Conservation (phyloP, 139 green algal genomes). For the Closterium sp. region DNA sequence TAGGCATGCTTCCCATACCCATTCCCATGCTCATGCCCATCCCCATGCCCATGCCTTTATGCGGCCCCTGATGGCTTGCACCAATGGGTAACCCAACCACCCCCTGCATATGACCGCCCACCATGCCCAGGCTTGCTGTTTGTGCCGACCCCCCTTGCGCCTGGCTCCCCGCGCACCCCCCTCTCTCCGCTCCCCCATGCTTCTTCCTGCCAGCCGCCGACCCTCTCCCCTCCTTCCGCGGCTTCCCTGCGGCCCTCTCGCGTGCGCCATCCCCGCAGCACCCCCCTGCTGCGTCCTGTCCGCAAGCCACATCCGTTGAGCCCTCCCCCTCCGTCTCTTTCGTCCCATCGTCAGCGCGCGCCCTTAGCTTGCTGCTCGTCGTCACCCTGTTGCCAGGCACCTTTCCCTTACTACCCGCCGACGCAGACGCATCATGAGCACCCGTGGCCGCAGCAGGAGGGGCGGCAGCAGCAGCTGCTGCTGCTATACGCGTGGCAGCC, state of each 20-base stretch:
- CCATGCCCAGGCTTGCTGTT: too few relatives aligned
- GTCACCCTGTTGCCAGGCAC: not conserved
- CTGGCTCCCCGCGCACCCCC: not conserved
- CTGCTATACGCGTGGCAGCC: not conserved
- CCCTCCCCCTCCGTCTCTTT: not conserved
- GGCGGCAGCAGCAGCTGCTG: too few relatives aligned
- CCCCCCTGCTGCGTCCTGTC: not conserved
- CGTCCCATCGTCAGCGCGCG: not conserved
- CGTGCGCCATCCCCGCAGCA: not conserved
- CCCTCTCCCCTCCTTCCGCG: not conserved
- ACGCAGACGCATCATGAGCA: too few relatives aligned
- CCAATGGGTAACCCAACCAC: not conserved
- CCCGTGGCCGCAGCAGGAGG: too few relatives aligned
- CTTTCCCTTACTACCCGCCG: not conserved
- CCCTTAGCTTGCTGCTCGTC: not conserved
- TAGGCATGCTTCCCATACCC: not conserved
- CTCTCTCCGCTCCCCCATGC: not conserved
- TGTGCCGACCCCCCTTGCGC: too few relatives aligned
- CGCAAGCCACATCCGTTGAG: not conserved
- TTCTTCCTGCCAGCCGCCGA: not conserved
- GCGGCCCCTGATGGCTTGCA: not conserved
- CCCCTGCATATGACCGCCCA: not conserved
- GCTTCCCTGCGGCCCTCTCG: not conserved
- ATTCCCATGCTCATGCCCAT: not conserved
- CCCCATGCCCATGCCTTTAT: not conserved